Evolutionary conservation across 129 eudicot genomes (phyloP), one percentile per base, ranked within the genome.

Genomic region (Tanacetum coccineum): DNA sequence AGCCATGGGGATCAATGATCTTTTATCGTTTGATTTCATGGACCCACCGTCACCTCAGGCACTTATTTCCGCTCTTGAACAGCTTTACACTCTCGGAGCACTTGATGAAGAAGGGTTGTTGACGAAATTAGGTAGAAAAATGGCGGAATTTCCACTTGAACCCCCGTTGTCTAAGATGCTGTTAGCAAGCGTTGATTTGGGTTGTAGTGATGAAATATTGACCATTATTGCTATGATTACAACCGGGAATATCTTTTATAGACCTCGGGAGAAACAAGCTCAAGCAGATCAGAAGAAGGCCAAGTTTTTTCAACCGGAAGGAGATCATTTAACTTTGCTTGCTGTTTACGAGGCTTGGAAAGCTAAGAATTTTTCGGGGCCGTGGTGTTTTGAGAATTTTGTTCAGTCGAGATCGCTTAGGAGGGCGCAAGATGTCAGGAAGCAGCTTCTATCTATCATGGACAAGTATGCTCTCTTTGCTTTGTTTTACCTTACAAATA

Each of bases 341-440:
- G 91, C 96, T 71, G 98, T 92, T 54, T 92, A 92, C 26, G 96
- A 92, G 79, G 95, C 96, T 42, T 92, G 98, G 98, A 92, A 88
- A 60, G 95, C 91, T 1, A 83, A 86, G 57, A 88, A 84, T 36
- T 88, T 92, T 68, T 83, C 91, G 2, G 96, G 89, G 25, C 96
- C 95, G 0, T 88, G 96, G 98, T 92, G 95, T 64, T 84, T 78
- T 52, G 98, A 88, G 72, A 92, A 88, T 72, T 92, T 92, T 56
- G 86, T 88, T 17, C 96, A 92, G 81, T 68, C 84, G 0, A 74
- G 89, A 17, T 92, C 98, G 11, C 68, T 92, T 65, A 81, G 89
- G 81, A 82, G 92, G 79, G 96, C 96, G 12, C 98, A 88, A 67
- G 98, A 93, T 84, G 95, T 93, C 19, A 69, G 96, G 18, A 93